These are phyloP conservation scores for Beauveria varroae DNA, from an alignment of 2,329 filamentous ascomycete species.

Conservation along the genomic window DNA sequence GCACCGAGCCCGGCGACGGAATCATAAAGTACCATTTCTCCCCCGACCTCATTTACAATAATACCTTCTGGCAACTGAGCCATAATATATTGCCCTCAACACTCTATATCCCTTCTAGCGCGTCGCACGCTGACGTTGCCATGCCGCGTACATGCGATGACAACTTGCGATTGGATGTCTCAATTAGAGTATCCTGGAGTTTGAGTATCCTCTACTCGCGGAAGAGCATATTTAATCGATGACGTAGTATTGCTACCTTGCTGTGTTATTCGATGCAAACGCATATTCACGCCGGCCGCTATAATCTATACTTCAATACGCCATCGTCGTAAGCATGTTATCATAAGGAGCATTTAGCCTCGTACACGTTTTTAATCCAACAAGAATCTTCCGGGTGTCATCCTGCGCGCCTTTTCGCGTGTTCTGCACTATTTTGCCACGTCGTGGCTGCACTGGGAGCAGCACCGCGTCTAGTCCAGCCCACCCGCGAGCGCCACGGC, in stretches of 20 bases:
- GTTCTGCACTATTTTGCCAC: neutral
- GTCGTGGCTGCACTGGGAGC: neutral
- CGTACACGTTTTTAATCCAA: neutral
- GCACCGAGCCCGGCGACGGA: no score
- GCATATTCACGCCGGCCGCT: neutral
- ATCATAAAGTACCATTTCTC: no score
- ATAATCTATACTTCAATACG: neutral
- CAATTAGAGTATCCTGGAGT: neutral
- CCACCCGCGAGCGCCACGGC: slow-evolving; percentile 48
- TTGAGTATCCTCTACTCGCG: neutral
- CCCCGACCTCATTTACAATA: no score
- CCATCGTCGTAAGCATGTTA: neutral
- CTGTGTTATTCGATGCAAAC: neutral
- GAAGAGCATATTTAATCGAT: neutral
- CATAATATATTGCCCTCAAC: no score
- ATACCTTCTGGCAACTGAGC: no score
- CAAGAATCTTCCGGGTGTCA: neutral
- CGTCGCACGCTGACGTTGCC: no score
- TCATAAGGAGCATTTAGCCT: neutral
- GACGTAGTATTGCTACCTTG: neutral
- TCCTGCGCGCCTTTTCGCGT: neutral
- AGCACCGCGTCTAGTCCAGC: slow-evolving; percentile 31
- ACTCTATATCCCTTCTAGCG: no score
- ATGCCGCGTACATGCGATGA: no score
- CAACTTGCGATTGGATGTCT: no score